Evolutionary conservation across 495 filamentous ascomycete genomes (phyloP).

Genomic region (Daldinia decipiens): DNA sequence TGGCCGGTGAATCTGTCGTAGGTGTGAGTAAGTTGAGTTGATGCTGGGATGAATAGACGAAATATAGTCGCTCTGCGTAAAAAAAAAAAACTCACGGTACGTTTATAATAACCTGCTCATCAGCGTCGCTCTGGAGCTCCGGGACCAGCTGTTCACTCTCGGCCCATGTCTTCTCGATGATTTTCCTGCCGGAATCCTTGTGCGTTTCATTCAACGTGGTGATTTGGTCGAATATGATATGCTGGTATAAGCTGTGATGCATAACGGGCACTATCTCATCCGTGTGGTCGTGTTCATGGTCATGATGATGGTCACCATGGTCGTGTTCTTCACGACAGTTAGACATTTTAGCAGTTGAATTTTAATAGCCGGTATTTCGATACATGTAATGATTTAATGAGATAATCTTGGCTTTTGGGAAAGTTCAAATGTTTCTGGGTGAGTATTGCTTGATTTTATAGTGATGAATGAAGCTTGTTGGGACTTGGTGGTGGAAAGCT

Average conservation of each 20-base stretch:
- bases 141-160: conserved; percentile 76
- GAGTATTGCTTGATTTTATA: neutral
- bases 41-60: no score
- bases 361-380: neutral
- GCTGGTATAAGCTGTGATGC: conserved; percentile 86
- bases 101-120: conserved; percentile 92
- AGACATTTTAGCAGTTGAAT: conserved; percentile 52
- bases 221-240: conserved; percentile 89
- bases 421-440: neutral
- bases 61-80: no score
- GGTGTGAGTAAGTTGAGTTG: neutral
- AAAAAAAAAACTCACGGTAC: conserved; percentile 75
- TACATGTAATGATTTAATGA: neutral
- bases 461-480: conserved; percentile 14
- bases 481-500: conserved; percentile 1
- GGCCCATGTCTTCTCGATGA: conserved; percentile 91
- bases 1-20: conserved; percentile 84
- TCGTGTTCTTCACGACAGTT: conserved; percentile 59
- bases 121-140: conserved; percentile 83
- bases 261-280: conserved; percentile 92
- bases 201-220: conserved; percentile 83
- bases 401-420: neutral
- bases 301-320: conserved; percentile 26
- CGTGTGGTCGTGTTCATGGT: conserved; percentile 75
- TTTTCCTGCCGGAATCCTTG: conserved; percentile 71